Percentiles rank a stretch among this genome's conserved stretches.
Evolutionary conservation across 371 early-diverging fungal species (phyloP).

Genomic region (Chytridiales sp.): DNA sequence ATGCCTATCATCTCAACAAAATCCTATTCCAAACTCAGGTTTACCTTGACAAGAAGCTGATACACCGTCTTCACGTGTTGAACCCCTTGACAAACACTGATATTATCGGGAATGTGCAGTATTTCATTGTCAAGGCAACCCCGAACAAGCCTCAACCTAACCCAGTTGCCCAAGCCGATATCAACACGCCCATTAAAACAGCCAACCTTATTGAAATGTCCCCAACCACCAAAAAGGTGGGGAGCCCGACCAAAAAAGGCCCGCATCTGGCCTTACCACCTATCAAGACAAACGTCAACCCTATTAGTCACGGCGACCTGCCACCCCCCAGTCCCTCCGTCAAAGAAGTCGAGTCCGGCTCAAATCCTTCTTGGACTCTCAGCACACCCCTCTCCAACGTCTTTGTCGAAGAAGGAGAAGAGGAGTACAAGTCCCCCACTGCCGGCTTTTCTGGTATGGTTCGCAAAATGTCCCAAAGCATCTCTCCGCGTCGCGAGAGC

Average conservation of each 20-base stretch:
- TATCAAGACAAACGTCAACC: slow-evolving; percentile 17
- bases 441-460: too few species aligned
- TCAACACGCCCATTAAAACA: neutral
- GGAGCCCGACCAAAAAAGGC: neutral
- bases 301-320: slow-evolving; percentile 9
- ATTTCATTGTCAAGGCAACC: slow-evolving; percentile 45
- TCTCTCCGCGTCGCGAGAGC: too few species aligned
- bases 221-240: neutral
- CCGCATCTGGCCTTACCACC: neutral
- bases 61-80: slow-evolving; percentile 60
- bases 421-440: slow-evolving; percentile 27
- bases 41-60: slow-evolving; percentile 55
- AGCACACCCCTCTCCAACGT: too few species aligned
- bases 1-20: slow-evolving; percentile 60
- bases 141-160: neutral
- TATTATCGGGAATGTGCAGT: slow-evolving; percentile 63
- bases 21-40: slow-evolving; percentile 63
- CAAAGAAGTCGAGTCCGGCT: slow-evolving; percentile 32
- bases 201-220: neutral
- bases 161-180: neutral
- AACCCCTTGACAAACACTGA: slow-evolving; percentile 63
- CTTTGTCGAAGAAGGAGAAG: slow-evolving; percentile 28
- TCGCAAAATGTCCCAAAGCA: too few species aligned
- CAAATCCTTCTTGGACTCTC: slow-evolving; percentile 33
- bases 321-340: slow-evolving; percentile 38